Base-by-base conservation (phyloP, 768 basidiomycete species). In the Chlorophyllum brunneum region DNA sequence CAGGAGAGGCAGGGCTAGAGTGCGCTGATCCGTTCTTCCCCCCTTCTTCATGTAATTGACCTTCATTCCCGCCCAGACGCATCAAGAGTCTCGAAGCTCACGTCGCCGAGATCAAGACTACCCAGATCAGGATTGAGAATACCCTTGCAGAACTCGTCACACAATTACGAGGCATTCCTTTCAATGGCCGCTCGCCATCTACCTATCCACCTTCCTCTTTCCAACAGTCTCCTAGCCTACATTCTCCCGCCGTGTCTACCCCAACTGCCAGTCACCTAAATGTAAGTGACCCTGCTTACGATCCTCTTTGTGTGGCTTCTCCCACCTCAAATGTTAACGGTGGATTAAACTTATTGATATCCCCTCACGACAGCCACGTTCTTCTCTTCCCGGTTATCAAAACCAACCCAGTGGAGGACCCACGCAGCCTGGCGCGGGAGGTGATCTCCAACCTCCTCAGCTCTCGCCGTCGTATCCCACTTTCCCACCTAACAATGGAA, bases 1-100 rank as follows among this genome's bases (percentile, higher is more conserved):
- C 90, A 6, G 89, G 90, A 39, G 92, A 94, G 68, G 92, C 91
- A 15, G 92, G 91, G 6, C 68, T 93, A 47, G 92, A 93, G 92
- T 93, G 65, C 68, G 89, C 11, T 29, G 42, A 53, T 53, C 42
- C 43, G 40, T 74, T 18, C 38, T 55, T 48, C 41, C 34, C 24
- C 44, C 43, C 42, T 51, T 36, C 22, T 7, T 37, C 33, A 44
- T 51, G 41, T 47, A 40, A 61, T 54, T 57, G 56, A 59, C 59
- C 59, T 56, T 53, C 56, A 48, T 51, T 18, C 36, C 23, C 26
- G 41, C 16, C 18, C 63, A 95, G 94, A 66, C 92, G 94, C 44
- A 95, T 97, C 57, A 84, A 91, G 61, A 92, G 83, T 63, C 80
- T 97, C 49, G 94, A 97, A 68, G 59, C 78, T 23, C 90, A 92